Evolutionary conservation across 441 rosid species (phyloP), one percentile per base, ranked within the genome.

Genomic region (Jatropha multifida): DNA sequence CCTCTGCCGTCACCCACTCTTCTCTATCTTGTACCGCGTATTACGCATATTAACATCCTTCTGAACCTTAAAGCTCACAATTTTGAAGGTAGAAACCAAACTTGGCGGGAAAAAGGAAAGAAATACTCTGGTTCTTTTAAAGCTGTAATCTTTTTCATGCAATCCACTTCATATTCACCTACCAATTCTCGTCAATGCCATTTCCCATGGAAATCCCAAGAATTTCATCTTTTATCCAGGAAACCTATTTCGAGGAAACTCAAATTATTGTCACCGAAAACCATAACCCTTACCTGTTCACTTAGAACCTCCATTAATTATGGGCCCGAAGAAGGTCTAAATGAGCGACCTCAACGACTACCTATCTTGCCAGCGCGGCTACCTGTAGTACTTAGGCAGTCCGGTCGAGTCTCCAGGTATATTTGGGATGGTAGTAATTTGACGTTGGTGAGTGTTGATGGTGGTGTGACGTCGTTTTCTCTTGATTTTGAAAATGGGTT

Each of bases 391-490:
- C 52, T 88, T 66, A 80, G 85, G 77, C 77, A 80, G 61, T 75
- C 87, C 5, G 90, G 96, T 60, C 80, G 80, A 81, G 90, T 86
- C 13, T 91, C 84, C 38, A 86, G 96, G 81, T 91, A 86, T 78
- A 77, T 82, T 66, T 91, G 93, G 93, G 89, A 89, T 14, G 96
- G 88, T 66, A 79, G 44, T 15, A 67, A 75, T 44, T 76, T 91
- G 84, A 70, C 69, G 70, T 69, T 91, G 79, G 80, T 74, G 72
- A 81, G 83, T 69, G 83, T 85, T 20, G 92, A 86, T 38, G 90
- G 85, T 23, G 82, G 78, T 61, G 83, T 85, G 17, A 75, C 83
- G 65, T 80, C 85, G n/a, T 77, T 83, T 56, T 23, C 64, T 68
- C 72, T 82, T 51, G 83, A 75, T 74, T 83, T 83, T 54, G 84